Base-by-base conservation (phyloP, 768 basidiomycete species). In the Cystobasidium ongulense region DNA sequence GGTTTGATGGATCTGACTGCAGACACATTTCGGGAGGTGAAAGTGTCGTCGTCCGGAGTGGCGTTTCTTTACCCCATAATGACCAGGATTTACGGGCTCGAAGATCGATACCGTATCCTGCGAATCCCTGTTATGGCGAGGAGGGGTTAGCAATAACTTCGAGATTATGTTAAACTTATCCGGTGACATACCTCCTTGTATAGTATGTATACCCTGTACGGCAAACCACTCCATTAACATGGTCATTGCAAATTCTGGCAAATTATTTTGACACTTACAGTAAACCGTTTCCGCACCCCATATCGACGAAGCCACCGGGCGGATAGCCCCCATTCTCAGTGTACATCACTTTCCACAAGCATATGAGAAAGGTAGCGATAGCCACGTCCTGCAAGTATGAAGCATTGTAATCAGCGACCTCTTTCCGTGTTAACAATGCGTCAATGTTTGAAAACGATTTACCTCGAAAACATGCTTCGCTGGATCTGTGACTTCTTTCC, bases 261-360 rank as follows among this genome's bases (percentile, higher is more conserved):
- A 41, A 21, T 2, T 2, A 31, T 27, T 39, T 11, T 61, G 27
- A 11, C 8, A 62, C 75, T 62, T 53, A 91, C 35, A 98, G 84
- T 1, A 98, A 85, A 0, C 92, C 95, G 76, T 97, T 97, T 0
- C 95, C 95, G 78, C 92, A 92, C 85, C 95, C 95, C 10, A 96
- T 84, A 80, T 98, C 95, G 46, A 94, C 80, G 77, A 96, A 98
- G 5, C 93, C 94, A 0, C 87, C 87, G 0, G 87, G 85, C 0
- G 94, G 92, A 75, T 31, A 76, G 38, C 65, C 75, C 0, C 50
- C 64, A 17, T 7, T 53, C 1, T 65, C 33, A n/a, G 81, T 78
- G 78, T 87, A 95, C 17, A 87, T 87, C 39, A 86, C 84, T 77
- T 89, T 91, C 95, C 95, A 97, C 1, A 97, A 82, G 0, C 95